Conservation (phyloP, 192 early-diverging fungal genomes). For the Dissophora globulifera region DNA sequence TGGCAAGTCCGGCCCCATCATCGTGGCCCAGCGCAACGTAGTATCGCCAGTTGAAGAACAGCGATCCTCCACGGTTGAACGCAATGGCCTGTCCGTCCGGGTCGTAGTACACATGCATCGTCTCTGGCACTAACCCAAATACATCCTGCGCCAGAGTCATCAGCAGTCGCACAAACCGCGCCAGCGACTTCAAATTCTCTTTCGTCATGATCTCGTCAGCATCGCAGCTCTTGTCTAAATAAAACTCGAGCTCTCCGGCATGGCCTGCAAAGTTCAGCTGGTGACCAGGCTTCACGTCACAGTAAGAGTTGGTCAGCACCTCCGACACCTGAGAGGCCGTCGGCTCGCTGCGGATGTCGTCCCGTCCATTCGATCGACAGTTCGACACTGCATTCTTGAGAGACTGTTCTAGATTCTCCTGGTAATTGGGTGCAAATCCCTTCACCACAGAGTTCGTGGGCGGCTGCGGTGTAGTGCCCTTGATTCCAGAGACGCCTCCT, state of each 20-base stretch:
- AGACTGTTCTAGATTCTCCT: slow-evolving; percentile 33
- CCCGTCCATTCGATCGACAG: slow-evolving; percentile 49
- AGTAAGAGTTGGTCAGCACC: slow-evolving; percentile 55
- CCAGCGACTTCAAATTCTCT: slow-evolving; percentile 46
- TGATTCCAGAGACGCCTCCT: not conserved
- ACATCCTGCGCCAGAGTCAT: slow-evolving; percentile 59
- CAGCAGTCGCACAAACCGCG: slow-evolving; percentile 56
- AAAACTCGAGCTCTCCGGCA: slow-evolving; percentile 46
- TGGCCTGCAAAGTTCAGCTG: slow-evolving; percentile 58
- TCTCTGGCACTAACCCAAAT: slow-evolving; percentile 66
- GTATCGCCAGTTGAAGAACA: slow-evolving; percentile 89
- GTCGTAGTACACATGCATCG: slow-evolving; percentile 86
- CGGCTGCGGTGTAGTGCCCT: slow-evolving; percentile 12
- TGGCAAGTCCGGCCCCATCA: slow-evolving; percentile 2
- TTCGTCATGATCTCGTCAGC: slow-evolving; percentile 53
- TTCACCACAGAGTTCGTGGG: slow-evolving; percentile 26
- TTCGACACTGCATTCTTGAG: slow-evolving; percentile 30
- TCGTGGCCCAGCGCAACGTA: slow-evolving; percentile 76
- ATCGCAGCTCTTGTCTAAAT: slow-evolving; percentile 48
- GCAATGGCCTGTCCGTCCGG: slow-evolving; percentile 74
- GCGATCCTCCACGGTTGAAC: slow-evolving; percentile 76
- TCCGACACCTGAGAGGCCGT: slow-evolving; percentile 30
- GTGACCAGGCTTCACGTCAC: slow-evolving; percentile 62
- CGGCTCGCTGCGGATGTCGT: slow-evolving; percentile 32
- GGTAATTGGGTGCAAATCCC: slow-evolving; percentile 40